Base-by-base conservation (phyloP, 1,284 basidiomycete genomes). In the Gymnopus androsaceus region DNA sequence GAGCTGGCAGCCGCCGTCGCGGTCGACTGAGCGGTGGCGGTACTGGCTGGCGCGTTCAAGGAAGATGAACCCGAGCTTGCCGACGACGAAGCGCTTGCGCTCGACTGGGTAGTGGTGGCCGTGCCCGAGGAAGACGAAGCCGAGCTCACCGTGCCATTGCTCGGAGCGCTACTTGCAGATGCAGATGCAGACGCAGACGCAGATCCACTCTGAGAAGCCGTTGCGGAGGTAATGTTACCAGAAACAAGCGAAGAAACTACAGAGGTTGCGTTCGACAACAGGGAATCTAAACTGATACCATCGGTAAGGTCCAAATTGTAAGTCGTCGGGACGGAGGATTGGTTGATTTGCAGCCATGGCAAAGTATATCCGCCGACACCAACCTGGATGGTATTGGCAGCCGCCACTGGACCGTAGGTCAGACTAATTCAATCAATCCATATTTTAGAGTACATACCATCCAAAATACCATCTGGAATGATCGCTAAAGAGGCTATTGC, bases 301-400 rank as follows among this genome's bases (percentile, higher is more conserved):
- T 25, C 50, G 8, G 15, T 25, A 36, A 57, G 30, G 17, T 51
- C 61, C 23, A 79, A 59, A 19, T 63, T 55, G 58, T 84, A 85
- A 14, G 64, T 57, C 19, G 80, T 77, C 17, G 78, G 71, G 9
- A 85, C 82, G 45, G 64, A 59, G 34, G 64, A 64, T 64, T 84
- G 82, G 33, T 69, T 66, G 34, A 84, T 66, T 46, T 83, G 74
- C 52, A 86, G 66, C 82, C 83, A 85, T 11, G 84, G 83, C 42
- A 84, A 65, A 57, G 71, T 66, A 59, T 85, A 86, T 19, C 84
- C 84, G 23, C 73, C 73, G 23, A 67, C 57, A 3, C 77, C 82
- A 8, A 84, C 70, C 66, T 72, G 73, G 30, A 78, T 68, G 2
- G 84, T 85, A 21, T 74, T 67, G 7, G 74, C 80, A 3, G 78